A percentile compares a stretch with the other conserved stretches of the same genome.
phyloP scores from a whole-genome alignment of 1,284 basidiomycete genomes.

The Austroboletus niveus region DNA sequence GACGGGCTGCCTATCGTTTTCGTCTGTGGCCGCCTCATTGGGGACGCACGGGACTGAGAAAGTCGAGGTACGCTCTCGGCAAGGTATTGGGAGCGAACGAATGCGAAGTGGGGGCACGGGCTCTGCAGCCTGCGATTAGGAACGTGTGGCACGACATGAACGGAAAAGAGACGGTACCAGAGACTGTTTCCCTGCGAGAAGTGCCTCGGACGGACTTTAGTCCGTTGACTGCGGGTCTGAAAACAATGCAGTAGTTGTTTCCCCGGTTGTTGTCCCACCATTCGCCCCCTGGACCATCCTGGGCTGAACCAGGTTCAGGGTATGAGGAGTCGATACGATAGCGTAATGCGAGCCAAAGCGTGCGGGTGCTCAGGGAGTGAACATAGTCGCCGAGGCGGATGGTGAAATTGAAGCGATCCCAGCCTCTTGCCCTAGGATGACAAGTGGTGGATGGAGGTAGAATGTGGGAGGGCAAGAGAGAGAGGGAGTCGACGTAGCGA shows the following conservation, averaged over 20 bases:
- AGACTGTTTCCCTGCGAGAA: slow-evolving; percentile 18
- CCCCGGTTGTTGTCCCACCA: slow-evolving; percentile 91
- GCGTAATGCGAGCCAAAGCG: slow-evolving; percentile 64
- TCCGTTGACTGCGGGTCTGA: slow-evolving; percentile 34
- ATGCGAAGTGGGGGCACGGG: not conserved
- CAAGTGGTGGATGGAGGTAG: slow-evolving; percentile 26
- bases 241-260: slow-evolving; percentile 74
- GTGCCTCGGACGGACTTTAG: not conserved
- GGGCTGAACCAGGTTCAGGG: slow-evolving; percentile 43
- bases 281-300: slow-evolving; percentile 45
- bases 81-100: not conserved
- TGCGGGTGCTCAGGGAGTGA: slow-evolving; percentile 60
- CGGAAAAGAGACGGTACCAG: slow-evolving; percentile 15
- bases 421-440: slow-evolving; percentile 30
- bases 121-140: slow-evolving; percentile 5
- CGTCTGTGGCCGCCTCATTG: not conserved
- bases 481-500: slow-evolving; percentile 56
- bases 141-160: not conserved
- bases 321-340: slow-evolving; percentile 42
- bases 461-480: slow-evolving; percentile 42
- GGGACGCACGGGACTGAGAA: slow-evolving; percentile 4
- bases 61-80: slow-evolving; percentile 14
- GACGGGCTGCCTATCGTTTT: not conserved
- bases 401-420: slow-evolving; percentile 59
- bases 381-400: slow-evolving; percentile 79